These are phyloP conservation scores for Phylloporus sp. DNA, from an alignment of 768 basidiomycete genomes.

Conservation along the genomic window DNA sequence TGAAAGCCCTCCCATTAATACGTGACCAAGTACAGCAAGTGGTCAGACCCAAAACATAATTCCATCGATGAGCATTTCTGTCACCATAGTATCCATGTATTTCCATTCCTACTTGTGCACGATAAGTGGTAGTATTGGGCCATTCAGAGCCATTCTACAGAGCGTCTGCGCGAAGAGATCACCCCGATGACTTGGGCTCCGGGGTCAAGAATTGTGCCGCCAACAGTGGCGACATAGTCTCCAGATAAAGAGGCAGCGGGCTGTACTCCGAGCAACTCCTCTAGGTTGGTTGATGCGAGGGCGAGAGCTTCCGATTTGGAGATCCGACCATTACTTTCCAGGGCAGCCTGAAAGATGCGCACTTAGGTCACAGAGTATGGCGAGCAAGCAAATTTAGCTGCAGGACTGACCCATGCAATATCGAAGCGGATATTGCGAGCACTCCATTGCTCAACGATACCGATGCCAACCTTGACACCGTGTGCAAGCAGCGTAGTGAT, in stretches of 20 bases:
- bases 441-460: constrained; percentile 62
- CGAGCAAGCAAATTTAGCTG: constrained; percentile 19
- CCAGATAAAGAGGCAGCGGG: constrained; percentile 19
- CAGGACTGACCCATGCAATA: constrained; percentile 65
- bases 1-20: constrained; percentile 61
- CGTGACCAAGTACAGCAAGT: constrained; percentile 48
- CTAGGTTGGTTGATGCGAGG: constrained; percentile 52
- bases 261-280: constrained; percentile 37
- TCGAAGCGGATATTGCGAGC: constrained; percentile 80
- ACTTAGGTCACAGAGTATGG: constrained; percentile 16
- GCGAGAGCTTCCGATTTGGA: constrained; percentile 46
- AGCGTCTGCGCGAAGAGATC: constrained; percentile 43
- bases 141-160: constrained; percentile 49
- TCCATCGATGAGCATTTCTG: neutral
- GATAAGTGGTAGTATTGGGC: neutral
- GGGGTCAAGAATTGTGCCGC: constrained; percentile 50
- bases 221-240: constrained; percentile 56
- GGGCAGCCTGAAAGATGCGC: constrained; percentile 34
- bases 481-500: constrained; percentile 59
- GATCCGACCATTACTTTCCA: constrained; percentile 38
- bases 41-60: constrained; percentile 10
- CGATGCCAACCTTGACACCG: constrained; percentile 71
- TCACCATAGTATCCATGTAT: constrained; percentile 4
- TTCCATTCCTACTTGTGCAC: neutral
- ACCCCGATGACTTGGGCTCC: constrained; percentile 49